Evolutionary conservation across 768 basidiomycete species (phyloP), one percentile per base, ranked within the genome.

Genomic region (Leccinum barrowsii): DNA sequence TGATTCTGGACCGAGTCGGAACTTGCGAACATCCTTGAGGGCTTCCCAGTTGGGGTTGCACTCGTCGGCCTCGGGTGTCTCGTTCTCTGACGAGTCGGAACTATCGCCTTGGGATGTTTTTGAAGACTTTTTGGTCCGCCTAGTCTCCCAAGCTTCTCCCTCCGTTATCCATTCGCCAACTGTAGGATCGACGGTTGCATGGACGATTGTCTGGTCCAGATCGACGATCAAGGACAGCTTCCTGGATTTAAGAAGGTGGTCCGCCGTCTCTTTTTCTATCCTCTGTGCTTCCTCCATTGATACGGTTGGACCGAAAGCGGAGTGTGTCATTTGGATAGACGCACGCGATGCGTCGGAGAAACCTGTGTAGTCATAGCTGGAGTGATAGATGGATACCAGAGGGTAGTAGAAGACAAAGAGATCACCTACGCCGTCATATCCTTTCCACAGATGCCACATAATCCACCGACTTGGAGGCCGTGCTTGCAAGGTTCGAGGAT

Each of bases 191-290:
- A 98, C 95, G 0, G 96, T 98, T 7, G 97, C 96, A 68, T 99
- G 97, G 4, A 99, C 92, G 70, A 98, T 94, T 12, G 97, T 99
- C 73, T 99, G 97, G 75, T 99, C 97, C 34, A 99, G 83, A 78
- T 99, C 97, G 65, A 99, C 96, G 64, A 99, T 98, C 52, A 99
- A 86, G 34, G 92, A 93, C 32, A 99, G 85, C 71, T 87, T 93
- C 55, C 86, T 82, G 5, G 82, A 77, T 56, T 82, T 80, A 67
- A 92, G 81, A 35, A 99, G 84, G 63, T 86, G 87, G 1, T 87
- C 77, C 1, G 92, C 88, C 2, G 89, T 91, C 67, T 93, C 88
- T 40, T 81, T 80, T 70, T 96, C 94, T 60, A 98, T 87, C 40
- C 90, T 84, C 64, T 89, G 86, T 0, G 97, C 97, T 77, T 98